Evolutionary conservation across 331 rosid species (phyloP), one percentile per base, ranked within the genome.

Genomic region (Quercus phellos): DNA sequence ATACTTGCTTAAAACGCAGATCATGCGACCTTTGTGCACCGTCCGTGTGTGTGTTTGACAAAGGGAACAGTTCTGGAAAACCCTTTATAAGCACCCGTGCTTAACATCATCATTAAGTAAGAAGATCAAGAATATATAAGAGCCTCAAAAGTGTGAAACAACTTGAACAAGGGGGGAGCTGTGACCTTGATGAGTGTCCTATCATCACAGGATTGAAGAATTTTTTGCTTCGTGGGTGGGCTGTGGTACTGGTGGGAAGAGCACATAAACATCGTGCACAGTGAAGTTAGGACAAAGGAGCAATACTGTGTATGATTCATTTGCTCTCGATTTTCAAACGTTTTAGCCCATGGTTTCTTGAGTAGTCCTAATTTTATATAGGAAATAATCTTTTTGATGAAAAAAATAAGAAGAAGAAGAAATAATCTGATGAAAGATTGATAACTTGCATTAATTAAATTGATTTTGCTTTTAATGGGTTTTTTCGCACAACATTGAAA

Each of bases 41-140:
- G 53, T 12, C 53, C 53, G 16, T 12, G 4, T 46, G 16, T 46
- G 2, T 46, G 53, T 46, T 46, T 46, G 53, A 46, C 53, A 13
- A 12, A 46, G 17, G 17, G 53, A 13, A 13, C 53, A 8, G 46
- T 16, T 30, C 9, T 17, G 8, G 4, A 59, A 53, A 56, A 16
- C 51, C 1, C 77, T 82, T 83, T 77, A 84, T 84, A 86, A 86
- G 90, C 86, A 82, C 34, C 81, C 80, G 78, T 78, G 88, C 92
- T 84, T 86, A 82, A 80, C 84, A 70, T 67, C 51, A 55, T 81
- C 77, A 34, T 76, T 64, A 2, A 3, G 4, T 3, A 12, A 46
- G 9, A 42, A 6, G 12, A 30, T 24, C 26, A 35, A 51, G 29
- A n/a, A 32, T 30, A 21, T 30, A 46, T 13, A 46, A 46, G 14